phyloP scores from a whole-genome alignment of 73 alveolate species.

The Paramecium primaurelia region DNA sequence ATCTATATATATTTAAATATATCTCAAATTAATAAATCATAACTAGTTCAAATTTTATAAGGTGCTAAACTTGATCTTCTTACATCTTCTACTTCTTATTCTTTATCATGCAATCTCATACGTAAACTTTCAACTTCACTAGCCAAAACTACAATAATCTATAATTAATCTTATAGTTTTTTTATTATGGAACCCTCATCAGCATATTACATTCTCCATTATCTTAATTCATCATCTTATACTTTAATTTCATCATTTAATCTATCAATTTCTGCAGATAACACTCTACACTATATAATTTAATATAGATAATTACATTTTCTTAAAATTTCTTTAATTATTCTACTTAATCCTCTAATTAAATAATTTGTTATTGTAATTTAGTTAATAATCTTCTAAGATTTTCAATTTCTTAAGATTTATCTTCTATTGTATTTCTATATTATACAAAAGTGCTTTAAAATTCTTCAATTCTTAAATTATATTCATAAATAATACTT shows the following conservation, averaged over 20 bases:
- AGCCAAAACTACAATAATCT: not conserved
- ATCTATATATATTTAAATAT: not conserved
- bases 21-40: not conserved
- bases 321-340: not conserved
- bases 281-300: not conserved
- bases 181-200: not conserved
- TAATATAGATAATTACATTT: not conserved
- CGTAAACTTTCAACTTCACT: slow-evolving; percentile 6
- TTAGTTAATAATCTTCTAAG: not conserved
- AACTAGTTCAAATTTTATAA: not conserved
- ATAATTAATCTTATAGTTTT: not conserved
- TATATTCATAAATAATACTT: not conserved
- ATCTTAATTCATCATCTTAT: not conserved
- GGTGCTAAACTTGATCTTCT: slow-evolving; percentile 16
- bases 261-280: slow-evolving; percentile 8
- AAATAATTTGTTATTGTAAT: not conserved
- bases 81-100: not conserved
- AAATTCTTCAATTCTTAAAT: not conserved
- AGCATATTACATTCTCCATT: slow-evolving; percentile 33
- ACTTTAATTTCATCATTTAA: not conserved
- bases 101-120: not conserved
- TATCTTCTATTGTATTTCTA: not conserved
- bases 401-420: not conserved
- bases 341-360: not conserved
- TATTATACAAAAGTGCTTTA: not conserved